Base-by-base conservation (phyloP, 345 rosid species). In the Moringa oleifera region DNA sequence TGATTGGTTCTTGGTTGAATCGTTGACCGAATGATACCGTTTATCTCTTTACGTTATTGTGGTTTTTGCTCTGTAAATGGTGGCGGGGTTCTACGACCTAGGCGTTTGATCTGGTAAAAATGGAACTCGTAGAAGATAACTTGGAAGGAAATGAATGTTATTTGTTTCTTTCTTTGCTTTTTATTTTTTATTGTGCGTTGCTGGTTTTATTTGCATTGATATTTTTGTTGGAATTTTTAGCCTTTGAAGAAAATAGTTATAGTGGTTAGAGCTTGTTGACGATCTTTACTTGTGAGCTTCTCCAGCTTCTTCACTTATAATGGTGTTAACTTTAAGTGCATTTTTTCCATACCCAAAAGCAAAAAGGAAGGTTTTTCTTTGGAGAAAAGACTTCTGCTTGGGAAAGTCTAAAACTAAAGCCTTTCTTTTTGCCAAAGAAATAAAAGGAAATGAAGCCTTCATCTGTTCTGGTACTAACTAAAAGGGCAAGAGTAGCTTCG, bases 31-130 rank as follows among this genome's bases (percentile, higher is more conserved):
- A 33, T 21, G 52, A 2, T 10, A 19, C 23, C 6, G 9, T 51
- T 20, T 15, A 13, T 8, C 17, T 16, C 10, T 60, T 54, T 20
- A 0, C 21, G 36, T 23, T 20, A 4, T 1, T 46, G 16, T 21
- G 13, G 64, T 50, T 20, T 57, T 51, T 37, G 57, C 47, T 53
- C 37, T 79, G 78, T 73, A 68, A 75, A 67, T 59, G 41, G 59
- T 18, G 47, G 47, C 47, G 12, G 13, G 47, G 47, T 41, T 41
- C 12, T 41, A 4, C 9, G 6, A 15, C 47, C 47, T 41, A 41
- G 47, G 47, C 5, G 6, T 11, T 11, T 41, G 47, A 41, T 41
- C 47, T 41, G 47, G 6, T 41, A 4, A 41, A 41, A 41, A 1
- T 41, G 1, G 13, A 11, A 28, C 12, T 11, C 12, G 47, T 41